phyloP scores from a whole-genome alignment of 805 yeast species.

The Gaillardinia entomophila region DNA sequence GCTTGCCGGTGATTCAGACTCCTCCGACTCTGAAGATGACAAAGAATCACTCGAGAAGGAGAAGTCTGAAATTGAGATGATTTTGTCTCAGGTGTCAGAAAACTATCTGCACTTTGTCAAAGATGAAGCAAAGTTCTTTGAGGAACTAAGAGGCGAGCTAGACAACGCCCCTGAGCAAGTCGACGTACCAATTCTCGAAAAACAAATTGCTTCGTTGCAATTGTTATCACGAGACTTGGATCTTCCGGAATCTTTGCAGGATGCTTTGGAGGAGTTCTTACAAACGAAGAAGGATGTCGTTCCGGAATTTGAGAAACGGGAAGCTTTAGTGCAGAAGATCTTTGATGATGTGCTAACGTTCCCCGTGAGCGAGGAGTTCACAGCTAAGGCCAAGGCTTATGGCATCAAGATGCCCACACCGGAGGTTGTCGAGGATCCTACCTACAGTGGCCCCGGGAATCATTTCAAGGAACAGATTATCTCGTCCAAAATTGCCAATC shows the following conservation, averaged over 20 bases:
- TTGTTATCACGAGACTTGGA: constrained; percentile 60
- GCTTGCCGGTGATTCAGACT: background rate
- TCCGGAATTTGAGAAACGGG: background rate
- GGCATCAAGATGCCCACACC: constrained; percentile 30
- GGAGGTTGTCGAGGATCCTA: constrained; percentile 20
- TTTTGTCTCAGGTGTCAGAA: background rate
- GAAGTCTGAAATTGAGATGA: background rate
- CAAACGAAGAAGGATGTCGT: constrained; percentile 1
- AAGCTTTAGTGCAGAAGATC: background rate
- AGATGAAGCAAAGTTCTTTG: no score
- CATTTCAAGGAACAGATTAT: constrained; percentile 48
- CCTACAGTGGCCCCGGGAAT: constrained; percentile 43
- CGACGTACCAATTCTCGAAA: constrained; percentile 29
- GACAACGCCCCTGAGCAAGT: constrained; percentile 6
- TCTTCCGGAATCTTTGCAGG: constrained; percentile 49
- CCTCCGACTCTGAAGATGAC: background rate
- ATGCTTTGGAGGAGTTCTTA: constrained; percentile 18
- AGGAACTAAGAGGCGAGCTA: no score
- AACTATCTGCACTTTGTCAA: no score
- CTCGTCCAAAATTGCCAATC: constrained; percentile 46
- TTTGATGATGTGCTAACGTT: background rate
- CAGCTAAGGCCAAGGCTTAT: constrained; percentile 31
- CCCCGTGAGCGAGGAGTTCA: constrained; percentile 12
- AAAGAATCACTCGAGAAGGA: background rate
- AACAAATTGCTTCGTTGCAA: constrained; percentile 62